Conservation (phyloP, 306 rosid genomes). For the Acmispon strigosus region DNA sequence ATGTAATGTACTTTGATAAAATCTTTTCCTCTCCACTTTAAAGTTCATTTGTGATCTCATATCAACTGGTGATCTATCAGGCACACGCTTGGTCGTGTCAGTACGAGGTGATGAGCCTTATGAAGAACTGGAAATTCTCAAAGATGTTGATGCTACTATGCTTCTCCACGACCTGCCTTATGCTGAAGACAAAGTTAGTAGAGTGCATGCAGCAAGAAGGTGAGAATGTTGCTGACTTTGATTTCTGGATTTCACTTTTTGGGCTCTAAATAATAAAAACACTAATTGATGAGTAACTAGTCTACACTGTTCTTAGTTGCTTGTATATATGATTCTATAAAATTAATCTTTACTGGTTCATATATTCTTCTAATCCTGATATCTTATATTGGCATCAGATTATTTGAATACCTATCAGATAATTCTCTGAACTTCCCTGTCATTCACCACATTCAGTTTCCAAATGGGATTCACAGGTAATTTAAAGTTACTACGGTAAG, state of each 20-base stretch:
- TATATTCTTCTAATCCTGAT: conserved; percentile 9
- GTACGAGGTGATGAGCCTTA: conserved; percentile 80
- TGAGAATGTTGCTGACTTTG: conserved; percentile 23
- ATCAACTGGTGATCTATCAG: conserved; percentile 33
- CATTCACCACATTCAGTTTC: conserved; percentile 90
- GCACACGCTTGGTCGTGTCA: conserved; percentile 84
- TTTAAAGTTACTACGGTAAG: background rate
- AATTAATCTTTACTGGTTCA: background rate
- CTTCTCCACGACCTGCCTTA: conserved; percentile 79
- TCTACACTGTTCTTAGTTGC: background rate
- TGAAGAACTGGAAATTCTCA: conserved; percentile 70
- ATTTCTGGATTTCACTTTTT: background rate
- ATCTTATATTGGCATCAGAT: conserved; percentile 32
- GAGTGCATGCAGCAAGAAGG: conserved; percentile 98
- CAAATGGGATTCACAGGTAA: conserved; percentile 80
- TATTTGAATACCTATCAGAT: conserved; percentile 75
- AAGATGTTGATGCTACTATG: conserved; percentile 75
- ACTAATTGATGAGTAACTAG: background rate
- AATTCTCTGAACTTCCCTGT: conserved; percentile 74
- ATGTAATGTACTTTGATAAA: background rate
- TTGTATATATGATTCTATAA: background rate
- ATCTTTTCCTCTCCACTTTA: background rate
- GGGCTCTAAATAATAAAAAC: background rate
- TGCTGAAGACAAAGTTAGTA: conserved; percentile 59
- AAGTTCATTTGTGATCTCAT: background rate